Evolutionary conservation across 2,329 filamentous ascomycete genomes (phyloP).

Genomic region (Cercospora sp.): DNA sequence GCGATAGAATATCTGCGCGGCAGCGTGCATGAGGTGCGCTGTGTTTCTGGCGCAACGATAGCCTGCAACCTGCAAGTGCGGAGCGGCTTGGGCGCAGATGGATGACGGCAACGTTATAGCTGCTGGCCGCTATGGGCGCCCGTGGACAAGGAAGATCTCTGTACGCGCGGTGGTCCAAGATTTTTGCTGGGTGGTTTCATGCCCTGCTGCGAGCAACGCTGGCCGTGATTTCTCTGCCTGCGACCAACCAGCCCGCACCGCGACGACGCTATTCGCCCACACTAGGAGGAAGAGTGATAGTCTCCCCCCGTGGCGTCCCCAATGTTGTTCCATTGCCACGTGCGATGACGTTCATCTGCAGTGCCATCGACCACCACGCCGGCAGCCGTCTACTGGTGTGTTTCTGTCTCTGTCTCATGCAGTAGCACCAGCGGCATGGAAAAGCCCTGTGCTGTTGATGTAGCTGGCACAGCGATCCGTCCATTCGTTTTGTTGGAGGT

Average conservation of each 20-base stretch:
- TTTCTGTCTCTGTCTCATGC: neutral
- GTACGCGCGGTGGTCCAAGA: neutral
- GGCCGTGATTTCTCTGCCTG: neutral
- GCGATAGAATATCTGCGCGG: neutral
- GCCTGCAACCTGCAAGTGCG: neutral
- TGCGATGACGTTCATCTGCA: neutral
- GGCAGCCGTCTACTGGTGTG: neutral
- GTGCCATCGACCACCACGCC: neutral
- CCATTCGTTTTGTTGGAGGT: neutral
- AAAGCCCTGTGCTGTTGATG: neutral
- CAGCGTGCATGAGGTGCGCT: neutral
- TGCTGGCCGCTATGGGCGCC: slow-evolving; percentile 1
- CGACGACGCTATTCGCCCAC: neutral
- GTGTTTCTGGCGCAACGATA: slow-evolving; percentile 1
- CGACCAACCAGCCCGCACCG: neutral
- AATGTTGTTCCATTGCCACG: neutral
- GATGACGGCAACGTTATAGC: slow-evolving; percentile 9
- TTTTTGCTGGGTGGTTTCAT: neutral
- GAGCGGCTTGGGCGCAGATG: neutral
- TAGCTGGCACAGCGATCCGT: neutral
- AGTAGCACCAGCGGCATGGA: neutral
- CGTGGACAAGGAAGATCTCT: neutral
- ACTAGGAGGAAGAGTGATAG: neutral
- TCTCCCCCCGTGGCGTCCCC: neutral
- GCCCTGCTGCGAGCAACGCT: neutral